Base-by-base conservation (phyloP, 2,329 filamentous ascomycete genomes). In the Chalaropsis ovoidea region DNA sequence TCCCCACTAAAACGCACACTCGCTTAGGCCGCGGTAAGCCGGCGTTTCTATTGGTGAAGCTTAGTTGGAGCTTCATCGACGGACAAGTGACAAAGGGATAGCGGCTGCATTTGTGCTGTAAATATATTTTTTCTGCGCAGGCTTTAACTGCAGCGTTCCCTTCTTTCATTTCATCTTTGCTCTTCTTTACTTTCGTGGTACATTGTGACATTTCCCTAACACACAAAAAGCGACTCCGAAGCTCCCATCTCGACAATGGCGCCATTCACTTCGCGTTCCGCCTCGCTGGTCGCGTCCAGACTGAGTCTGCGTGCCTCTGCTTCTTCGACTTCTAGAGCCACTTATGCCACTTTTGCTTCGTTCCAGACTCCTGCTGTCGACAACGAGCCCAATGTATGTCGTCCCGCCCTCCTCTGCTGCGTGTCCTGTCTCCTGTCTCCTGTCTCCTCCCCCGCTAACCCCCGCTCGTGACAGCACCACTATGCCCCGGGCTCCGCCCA, bases 381-480 rank as follows among this genome's bases (percentile, higher is more conserved):
- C 74, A 99, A 99, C 74, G 94, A 99, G 79, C 90, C 90, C n/a
- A 99, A 96, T 75, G 92, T 96, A 77, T 75, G 89, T 81, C 24
- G 2, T 22, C 22, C 49, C 35, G 3, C 35, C 27, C n/a, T 15
- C 39, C 24, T 2, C 17, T 41, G 15, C 27, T 17, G 15, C 17
- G 19, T 39, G 47, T 15, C 35, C n/a, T 35, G n/a, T 35, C 17
- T 27, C 41, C 42, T 47, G 39, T 22, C 61, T 24, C 62, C 67
- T 39, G n/a, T n/a, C n/a, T n/a, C n/a, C n/a, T n/a, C n/a, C n/a
- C 52, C 24, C 3, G 10, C 49, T 64, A 64, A 64, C 56, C 27
- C 2, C 4, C 22, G 13, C 13, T 47, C 27, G 17, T 1, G 66
- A 66, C 71, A 96, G 91, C 88, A 95, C 79, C 88, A 93, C 76